Evolutionary conservation across 257 asterid species (phyloP).

Genomic region (Gentiana macrophylla): DNA sequence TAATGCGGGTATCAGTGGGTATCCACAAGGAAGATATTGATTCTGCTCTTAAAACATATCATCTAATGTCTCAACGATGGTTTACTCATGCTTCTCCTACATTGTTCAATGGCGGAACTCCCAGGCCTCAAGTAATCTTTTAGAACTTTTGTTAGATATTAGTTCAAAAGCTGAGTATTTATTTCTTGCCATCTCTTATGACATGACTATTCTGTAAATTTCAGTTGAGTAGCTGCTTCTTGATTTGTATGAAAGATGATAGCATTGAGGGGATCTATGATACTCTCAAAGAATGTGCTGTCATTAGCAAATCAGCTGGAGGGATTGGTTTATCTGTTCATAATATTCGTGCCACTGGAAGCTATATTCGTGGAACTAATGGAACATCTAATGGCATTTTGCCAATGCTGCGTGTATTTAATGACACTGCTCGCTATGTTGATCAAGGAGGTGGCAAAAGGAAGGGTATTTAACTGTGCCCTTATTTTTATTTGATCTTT

Average conservation of each 20-base stretch:
- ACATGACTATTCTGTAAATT: slow-evolving; percentile 3
- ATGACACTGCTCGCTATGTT: slow-evolving; percentile 80
- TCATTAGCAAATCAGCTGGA: slow-evolving; percentile 96
- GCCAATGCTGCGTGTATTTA: slow-evolving; percentile 92
- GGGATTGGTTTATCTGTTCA: slow-evolving; percentile 92
- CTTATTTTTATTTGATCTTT: neutral
- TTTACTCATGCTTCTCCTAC: slow-evolving; percentile 98
- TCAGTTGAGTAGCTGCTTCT: slow-evolving; percentile 95
- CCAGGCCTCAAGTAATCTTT: slow-evolving; percentile 73
- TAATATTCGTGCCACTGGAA: slow-evolving; percentile 93
- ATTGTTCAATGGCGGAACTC: slow-evolving; percentile 94
- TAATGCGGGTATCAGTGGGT: slow-evolving; percentile 96
- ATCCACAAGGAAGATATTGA: slow-evolving; percentile 81
- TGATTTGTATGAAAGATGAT: slow-evolving; percentile 94
- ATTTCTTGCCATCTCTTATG: neutral
- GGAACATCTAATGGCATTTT: slow-evolving; percentile 94
- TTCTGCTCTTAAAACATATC: slow-evolving; percentile 70
- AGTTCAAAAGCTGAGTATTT: neutral
- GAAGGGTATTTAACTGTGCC: slow-evolving; percentile 41
- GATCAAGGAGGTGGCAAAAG: slow-evolving; percentile 99
- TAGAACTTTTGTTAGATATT: neutral
- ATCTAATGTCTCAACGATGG: slow-evolving; percentile 88
- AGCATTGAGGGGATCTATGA: slow-evolving; percentile 96
- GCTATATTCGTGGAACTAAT: slow-evolving; percentile 96
- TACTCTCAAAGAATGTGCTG: slow-evolving; percentile 95